Conservation (phyloP, 2,329 filamentous ascomycete genomes). For the Aphanoascus verrucosus region DNA sequence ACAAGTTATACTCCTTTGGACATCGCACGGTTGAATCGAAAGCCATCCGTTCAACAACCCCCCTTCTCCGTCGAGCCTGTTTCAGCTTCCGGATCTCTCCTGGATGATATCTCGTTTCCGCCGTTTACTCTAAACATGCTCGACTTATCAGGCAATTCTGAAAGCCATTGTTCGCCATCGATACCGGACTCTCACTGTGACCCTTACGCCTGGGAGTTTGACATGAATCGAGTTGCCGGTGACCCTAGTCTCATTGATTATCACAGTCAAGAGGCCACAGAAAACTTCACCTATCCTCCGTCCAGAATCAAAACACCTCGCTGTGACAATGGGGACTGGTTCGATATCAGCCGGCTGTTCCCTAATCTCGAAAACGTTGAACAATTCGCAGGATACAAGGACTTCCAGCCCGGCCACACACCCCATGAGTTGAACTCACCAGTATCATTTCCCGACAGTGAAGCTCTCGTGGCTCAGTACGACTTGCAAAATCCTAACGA, state of each 20-base stretch:
- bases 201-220: constrained; percentile 4
- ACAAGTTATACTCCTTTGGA: background rate
- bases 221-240: background rate
- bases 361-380: constrained; percentile 1
- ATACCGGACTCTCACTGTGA: constrained; percentile 2
- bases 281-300: background rate
- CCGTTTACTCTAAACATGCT: background rate
- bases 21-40: background rate
- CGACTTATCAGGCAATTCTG: background rate
- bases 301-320: background rate
- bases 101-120: background rate
- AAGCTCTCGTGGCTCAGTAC: background rate
- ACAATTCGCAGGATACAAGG: background rate
- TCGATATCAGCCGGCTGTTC: constrained; percentile 1
- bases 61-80: background rate
- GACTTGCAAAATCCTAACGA: background rate
- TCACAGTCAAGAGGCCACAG: background rate
- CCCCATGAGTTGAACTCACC: constrained; percentile 1
- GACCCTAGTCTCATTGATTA: background rate
- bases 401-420: background rate
- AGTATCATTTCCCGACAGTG: background rate
- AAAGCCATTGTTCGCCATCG: background rate
- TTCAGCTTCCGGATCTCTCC: background rate
- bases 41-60: constrained; percentile 2
- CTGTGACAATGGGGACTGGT: background rate